Conservation (phyloP, 441 rosid species). For the Lepidium campestre region DNA sequence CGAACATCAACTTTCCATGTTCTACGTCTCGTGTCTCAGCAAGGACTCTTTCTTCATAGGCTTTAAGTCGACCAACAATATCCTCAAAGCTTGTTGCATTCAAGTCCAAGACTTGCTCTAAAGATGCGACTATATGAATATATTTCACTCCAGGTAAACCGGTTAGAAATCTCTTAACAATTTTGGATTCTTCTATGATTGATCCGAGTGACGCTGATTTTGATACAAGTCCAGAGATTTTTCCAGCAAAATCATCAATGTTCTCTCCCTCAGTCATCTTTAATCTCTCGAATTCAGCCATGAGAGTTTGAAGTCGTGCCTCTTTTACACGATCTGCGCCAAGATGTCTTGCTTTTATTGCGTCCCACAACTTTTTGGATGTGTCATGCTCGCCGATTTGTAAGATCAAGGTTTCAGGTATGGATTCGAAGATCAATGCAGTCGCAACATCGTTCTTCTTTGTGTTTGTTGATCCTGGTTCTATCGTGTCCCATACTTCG, state of each 20-base stretch:
- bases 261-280: not conserved
- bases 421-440: not conserved
- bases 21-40: not conserved
- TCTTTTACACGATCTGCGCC: not conserved
- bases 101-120: not conserved
- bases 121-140: not conserved
- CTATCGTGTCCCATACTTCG: too few relatives aligned
- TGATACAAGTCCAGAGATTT: not conserved
- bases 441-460: too few relatives aligned
- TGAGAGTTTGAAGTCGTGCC: not conserved
- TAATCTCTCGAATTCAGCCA: too few relatives aligned
- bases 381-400: not conserved
- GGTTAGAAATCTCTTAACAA: not conserved
- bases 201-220: not conserved
- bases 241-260: not conserved
- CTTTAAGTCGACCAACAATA: not conserved
- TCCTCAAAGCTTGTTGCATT: not conserved
- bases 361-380: not conserved
- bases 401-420: not conserved
- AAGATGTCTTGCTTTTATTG: not conserved
- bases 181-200: not conserved
- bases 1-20: not conserved
- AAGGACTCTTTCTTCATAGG: not conserved
- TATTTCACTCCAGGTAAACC: not conserved
- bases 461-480: too few relatives aligned